Evolutionary conservation across 169 alveolate genomes (phyloP).

Genomic region (Plasmodium gaboni): DNA sequence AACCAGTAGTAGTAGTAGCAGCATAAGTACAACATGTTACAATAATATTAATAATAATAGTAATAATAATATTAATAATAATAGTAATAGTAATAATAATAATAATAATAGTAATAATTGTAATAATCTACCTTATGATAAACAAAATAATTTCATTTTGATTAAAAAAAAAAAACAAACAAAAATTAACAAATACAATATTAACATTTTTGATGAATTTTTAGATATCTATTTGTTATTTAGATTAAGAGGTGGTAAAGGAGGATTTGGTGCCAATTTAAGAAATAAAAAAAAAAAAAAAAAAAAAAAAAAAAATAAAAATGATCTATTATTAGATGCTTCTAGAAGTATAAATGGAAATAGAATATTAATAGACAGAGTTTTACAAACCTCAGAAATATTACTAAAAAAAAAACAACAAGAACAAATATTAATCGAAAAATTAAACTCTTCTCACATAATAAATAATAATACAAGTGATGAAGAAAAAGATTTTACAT

Average conservation of each 20-base stretch:
- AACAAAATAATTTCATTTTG: constrained; percentile 2
- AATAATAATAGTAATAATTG: neutral
- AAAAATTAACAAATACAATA: neutral
- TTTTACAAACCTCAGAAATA: constrained; percentile 48
- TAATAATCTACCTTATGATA: neutral
- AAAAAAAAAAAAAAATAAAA: constrained; percentile 52
- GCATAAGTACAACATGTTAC: neutral
- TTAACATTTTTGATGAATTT: constrained; percentile 67
- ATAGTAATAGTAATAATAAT: neutral
- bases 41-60: neutral
- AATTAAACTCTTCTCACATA: constrained; percentile 9
- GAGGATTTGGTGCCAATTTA: constrained; percentile 75
- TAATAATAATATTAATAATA: neutral
- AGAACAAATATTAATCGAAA: constrained; percentile 42
- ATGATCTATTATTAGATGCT: constrained; percentile 18
- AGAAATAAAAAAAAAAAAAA: constrained; percentile 68
- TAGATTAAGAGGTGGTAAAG: constrained; percentile 63
- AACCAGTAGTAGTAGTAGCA: neutral
- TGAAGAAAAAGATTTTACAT: constrained; percentile 21
- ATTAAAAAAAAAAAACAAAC: constrained; percentile 25
- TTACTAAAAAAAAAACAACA: constrained; percentile 38
- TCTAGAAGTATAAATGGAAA: constrained; percentile 48
- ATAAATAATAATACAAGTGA: constrained; percentile 6
- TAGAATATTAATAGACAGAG: constrained; percentile 43
- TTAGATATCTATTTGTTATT: constrained; percentile 45